A percentile compares a stretch with the other conserved stretches of the same genome.
Evolutionary conservation across 768 basidiomycete species (phyloP).

Genomic region (Leccinum barrowsii): DNA sequence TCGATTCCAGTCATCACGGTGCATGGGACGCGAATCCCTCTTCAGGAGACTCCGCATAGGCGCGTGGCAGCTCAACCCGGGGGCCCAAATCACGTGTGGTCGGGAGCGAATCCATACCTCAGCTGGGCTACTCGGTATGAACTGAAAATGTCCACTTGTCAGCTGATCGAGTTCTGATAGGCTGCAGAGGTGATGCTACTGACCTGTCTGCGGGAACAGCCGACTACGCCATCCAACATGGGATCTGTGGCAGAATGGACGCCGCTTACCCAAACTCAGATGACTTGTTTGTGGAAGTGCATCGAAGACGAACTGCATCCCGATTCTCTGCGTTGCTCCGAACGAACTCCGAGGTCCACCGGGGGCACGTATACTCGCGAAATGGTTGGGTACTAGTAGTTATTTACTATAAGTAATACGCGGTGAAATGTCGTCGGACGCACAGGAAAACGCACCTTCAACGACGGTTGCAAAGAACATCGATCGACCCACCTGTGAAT

Average conservation of each 20-base stretch:
- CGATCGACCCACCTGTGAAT: slow-evolving; percentile 31
- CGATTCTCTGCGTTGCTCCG: slow-evolving; percentile 45
- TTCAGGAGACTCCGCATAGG: neutral
- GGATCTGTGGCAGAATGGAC: neutral
- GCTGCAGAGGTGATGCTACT: slow-evolving; percentile 38
- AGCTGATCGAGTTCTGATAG: slow-evolving; percentile 14
- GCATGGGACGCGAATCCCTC: neutral
- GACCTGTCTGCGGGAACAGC: slow-evolving; percentile 35
- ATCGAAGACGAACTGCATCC: slow-evolving; percentile 54
- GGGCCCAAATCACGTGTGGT: slow-evolving; percentile 2
- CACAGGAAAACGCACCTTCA: slow-evolving; percentile 34
- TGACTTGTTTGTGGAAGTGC: slow-evolving; percentile 31
- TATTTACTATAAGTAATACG: neutral
- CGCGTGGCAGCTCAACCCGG: neutral
- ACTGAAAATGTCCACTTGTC: slow-evolving; percentile 37
- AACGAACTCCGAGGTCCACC: slow-evolving; percentile 31
- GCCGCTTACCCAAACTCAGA: slow-evolving; percentile 22
- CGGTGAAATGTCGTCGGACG: neutral
- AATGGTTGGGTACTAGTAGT: slow-evolving; percentile 52
- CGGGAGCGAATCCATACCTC: slow-evolving; percentile 27
- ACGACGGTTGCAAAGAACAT: slow-evolving; percentile 36
- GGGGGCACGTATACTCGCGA: slow-evolving; percentile 30
- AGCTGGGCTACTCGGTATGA: slow-evolving; percentile 36
- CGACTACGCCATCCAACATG: slow-evolving; percentile 4
- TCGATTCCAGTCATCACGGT: slow-evolving; percentile 7